Evolutionary conservation across 2,329 filamentous ascomycete genomes (phyloP), one percentile per base, ranked within the genome.

Genomic region (Calonectria honghensis): DNA sequence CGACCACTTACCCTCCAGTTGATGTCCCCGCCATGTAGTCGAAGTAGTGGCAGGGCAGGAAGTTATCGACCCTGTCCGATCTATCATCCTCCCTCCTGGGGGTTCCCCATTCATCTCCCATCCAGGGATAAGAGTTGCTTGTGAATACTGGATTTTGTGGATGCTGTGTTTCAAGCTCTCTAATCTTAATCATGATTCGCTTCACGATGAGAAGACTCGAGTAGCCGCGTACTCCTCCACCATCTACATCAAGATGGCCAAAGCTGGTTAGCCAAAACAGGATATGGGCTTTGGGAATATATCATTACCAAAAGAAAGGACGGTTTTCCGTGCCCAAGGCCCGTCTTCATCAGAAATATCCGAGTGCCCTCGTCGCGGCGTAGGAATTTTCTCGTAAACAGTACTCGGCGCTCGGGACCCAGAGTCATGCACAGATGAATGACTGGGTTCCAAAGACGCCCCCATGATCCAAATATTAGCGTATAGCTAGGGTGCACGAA

Each of bases 121-220:
- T 50, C 66, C 66, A 59, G 4, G 66, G 51, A 35, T 68, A 68
- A 14, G 35, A 48, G 29, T 37, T 68, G 27, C 66, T 68, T 27
- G 52, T 32, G 18, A 31, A 48, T 2, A 48, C 35, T 1, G 37
- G 27, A 13, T 24, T 1, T 14, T 59, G 18, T 3, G 24, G 2
- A 24, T 48, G 20, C 6, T 29, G 16, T 59, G 11, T n/a, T 20
- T 68, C 51, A 4, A 68, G 9, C 18, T 68, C 51, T 14, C 51
- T 39, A 50, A 72, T 67, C 29, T 51, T 48, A 13, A 61, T 18
- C 63, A 72, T 72, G 9, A 72, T 72, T 61, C 14, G 29, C 18
- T 72, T 72, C 11, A 72, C 4, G 10, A 72, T 72, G 2, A 72
- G 16, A 0, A 72, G 70, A 39, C 70, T 72, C 1, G 70, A 72